Evolutionary conservation across 2,329 filamentous ascomycete species (phyloP), one percentile per base, ranked within the genome.

Genomic region (Juglanconis oblonga): DNA sequence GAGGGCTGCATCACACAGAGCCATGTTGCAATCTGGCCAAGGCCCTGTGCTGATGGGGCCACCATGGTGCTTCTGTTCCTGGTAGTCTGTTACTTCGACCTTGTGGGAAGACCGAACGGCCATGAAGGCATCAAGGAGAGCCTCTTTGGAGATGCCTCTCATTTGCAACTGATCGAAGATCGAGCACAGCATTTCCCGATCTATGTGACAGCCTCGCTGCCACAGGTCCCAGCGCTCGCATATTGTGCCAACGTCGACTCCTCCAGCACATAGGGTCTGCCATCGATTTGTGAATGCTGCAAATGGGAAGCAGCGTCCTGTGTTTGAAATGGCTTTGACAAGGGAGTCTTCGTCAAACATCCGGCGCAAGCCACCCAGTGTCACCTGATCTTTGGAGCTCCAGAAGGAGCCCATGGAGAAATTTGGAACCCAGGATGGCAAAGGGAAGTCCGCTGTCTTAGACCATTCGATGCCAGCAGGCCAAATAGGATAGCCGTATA

Each of bases 391-490:
- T 38, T 13, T 45, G 11, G 11, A 14, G n/a, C 11, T 6, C 10
- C n/a, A 17, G n/a, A 45, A 45, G n/a, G n/a, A 17, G 42, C 42
- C 42, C 11, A 6, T 14, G 42, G 42, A 45, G n/a, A 57, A 35
- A 4, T 57, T 47, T 13, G 55, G 38, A 10, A 57, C 55, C 55
- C 55, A 57, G 0, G 55, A 57, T 6, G 55, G 55, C 40, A 57
- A 14, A 8, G 7, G 13, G 42, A 45, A 45, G 42, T 17, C n/a
- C n/a, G 42, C 42, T 8, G 42, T 13, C 11, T 45, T 13, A 6
- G 42, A 45, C 42, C 6, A 45, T 17, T 45, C 3, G 6, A 45
- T 14, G n/a, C 42, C 42, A 13, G 14, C 42, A 14, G 42, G 42
- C 42, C 42, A 45, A 13, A 17, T 6, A 17, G 42, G 42, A 45